Conservation (phyloP, 2,329 filamentous ascomycete species). For the Fusarium sp. region DNA sequence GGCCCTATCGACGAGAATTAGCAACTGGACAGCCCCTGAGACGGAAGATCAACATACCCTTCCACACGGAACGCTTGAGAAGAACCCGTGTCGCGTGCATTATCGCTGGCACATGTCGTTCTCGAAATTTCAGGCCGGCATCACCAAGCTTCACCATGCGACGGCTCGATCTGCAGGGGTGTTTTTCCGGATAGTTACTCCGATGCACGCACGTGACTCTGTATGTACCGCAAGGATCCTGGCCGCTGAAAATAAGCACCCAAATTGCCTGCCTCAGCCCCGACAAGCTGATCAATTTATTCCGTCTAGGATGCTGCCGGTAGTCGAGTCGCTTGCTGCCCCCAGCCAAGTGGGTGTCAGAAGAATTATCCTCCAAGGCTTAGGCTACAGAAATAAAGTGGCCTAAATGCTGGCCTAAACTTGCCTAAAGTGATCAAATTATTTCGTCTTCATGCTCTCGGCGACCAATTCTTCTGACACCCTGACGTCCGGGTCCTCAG, state of each 20-base stretch:
- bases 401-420: no score
- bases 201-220: conserved; percentile 16
- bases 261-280: rapidly evolving
- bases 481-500: not conserved
- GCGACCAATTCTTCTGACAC: not conserved
- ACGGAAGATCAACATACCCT: conserved; percentile 66
- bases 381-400: no score
- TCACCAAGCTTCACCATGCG: conserved; percentile 36
- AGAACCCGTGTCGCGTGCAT: conserved; percentile 78
- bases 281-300: not conserved
- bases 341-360: not conserved
- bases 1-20: conserved; percentile 55
- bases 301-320: not conserved
- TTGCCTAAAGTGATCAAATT: not conserved
- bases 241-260: not conserved
- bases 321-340: not conserved
- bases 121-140: conserved; percentile 37
- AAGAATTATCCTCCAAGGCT: not conserved
- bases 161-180: conserved; percentile 7
- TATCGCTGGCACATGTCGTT: conserved; percentile 47
- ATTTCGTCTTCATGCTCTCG: not conserved
- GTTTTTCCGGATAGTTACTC: conserved; percentile 38
- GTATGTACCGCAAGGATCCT: rapidly evolving
- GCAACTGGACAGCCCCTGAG: not conserved
- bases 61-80: conserved; percentile 85